A percentile compares a stretch with the other conserved stretches of the same genome.
Conservation (phyloP, 495 filamentous ascomycete species). For the Aspergillus heteromorphus region DNA sequence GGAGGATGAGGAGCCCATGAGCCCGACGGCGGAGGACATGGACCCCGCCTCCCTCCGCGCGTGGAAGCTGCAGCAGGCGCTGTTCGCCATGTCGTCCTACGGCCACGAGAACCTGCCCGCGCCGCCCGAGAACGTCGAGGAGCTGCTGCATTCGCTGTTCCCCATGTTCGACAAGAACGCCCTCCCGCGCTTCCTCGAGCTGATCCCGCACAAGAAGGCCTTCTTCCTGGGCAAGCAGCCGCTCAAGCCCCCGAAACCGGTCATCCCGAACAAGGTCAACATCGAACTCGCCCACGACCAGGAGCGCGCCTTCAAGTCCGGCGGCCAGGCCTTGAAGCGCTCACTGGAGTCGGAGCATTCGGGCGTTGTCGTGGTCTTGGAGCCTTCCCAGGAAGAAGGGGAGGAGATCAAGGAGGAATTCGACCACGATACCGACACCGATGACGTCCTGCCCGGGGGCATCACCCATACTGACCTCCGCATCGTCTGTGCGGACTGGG, state of each 20-base stretch:
- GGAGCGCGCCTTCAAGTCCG: constrained; percentile 69
- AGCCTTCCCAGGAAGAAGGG: constrained; percentile 49
- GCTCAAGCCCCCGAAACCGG: constrained; percentile 67
- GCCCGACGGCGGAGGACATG: constrained; percentile 37
- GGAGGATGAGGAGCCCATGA: constrained; percentile 23
- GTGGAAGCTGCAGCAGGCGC: constrained; percentile 46
- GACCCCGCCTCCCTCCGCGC: constrained; percentile 39
- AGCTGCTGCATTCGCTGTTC: constrained; percentile 63
- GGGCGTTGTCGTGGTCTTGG: constrained; percentile 53
- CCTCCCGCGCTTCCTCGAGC: constrained; percentile 62
- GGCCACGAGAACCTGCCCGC: constrained; percentile 45
- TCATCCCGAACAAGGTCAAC: constrained; percentile 80
- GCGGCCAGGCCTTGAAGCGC: constrained; percentile 51
- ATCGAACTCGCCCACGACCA: constrained; percentile 79
- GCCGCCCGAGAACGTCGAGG: constrained; percentile 57
- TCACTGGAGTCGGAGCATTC: constrained; percentile 50
- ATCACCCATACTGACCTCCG: constrained; percentile 69
- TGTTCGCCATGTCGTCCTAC: constrained; percentile 45
- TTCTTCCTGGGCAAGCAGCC: constrained; percentile 65
- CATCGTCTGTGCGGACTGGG: constrained; percentile 81
- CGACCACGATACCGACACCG: constrained; percentile 53
- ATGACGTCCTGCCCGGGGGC: constrained; percentile 50
- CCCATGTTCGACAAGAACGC: constrained; percentile 64
- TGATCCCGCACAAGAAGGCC: constrained; percentile 70
- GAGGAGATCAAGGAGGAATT: constrained; percentile 54